phyloP scores from a whole-genome alignment of 139 green algal species.

The Closterium sp. region DNA sequence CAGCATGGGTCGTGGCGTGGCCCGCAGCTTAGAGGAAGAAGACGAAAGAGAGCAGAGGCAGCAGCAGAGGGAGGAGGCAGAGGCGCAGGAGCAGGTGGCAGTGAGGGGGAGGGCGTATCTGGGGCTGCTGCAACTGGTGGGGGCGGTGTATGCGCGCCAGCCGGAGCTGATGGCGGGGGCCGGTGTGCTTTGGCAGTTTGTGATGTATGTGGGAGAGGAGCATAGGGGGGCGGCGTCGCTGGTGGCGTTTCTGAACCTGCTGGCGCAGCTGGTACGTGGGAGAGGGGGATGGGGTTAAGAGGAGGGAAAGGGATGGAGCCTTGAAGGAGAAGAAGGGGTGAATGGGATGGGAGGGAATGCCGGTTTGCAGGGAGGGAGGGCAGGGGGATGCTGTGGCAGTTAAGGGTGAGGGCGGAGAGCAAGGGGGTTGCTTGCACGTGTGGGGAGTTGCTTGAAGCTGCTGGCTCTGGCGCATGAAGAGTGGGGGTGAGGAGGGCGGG shows the following conservation, averaged over 20 bases:
- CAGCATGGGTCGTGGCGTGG: not conserved
- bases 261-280: conserved; percentile 28
- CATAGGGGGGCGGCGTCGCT: conserved; percentile 21
- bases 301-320: not conserved
- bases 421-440: too few relatives aligned
- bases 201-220: conserved; percentile 39
- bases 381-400: too few relatives aligned
- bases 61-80: conserved; percentile 5
- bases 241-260: conserved; percentile 36
- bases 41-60: not conserved
- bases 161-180: conserved; percentile 16
- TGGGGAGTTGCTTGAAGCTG: too few relatives aligned
- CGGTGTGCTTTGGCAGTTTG: conserved; percentile 28
- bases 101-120: conserved; percentile 9
- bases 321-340: too few relatives aligned
- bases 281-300: not conserved
- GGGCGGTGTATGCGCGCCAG: conserved; percentile 9
- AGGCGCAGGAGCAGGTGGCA: not conserved
- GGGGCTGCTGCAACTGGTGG: conserved; percentile 8
- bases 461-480: too few relatives aligned
- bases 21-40: not conserved
- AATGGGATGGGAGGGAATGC: not conserved
- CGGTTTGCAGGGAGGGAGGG: not conserved
- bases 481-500: too few relatives aligned
- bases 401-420: too few relatives aligned